phyloP scores from a whole-genome alignment of 2,329 filamentous ascomycete species.

The Fusarium torreyae region DNA sequence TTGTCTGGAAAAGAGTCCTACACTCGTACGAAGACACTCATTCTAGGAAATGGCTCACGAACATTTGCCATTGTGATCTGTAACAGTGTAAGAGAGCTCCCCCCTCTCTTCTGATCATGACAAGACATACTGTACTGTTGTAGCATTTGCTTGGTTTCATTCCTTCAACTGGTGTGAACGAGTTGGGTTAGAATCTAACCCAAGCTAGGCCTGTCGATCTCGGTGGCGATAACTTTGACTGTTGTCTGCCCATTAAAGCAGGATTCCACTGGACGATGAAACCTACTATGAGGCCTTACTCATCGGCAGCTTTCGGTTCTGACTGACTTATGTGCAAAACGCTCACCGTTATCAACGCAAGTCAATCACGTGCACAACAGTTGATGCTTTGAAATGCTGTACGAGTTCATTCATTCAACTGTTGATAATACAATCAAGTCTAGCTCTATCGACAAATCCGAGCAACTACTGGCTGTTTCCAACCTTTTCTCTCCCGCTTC shows the following conservation, averaged over 20 bases:
- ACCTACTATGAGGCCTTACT: not conserved
- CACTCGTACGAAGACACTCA: constrained; percentile 2
- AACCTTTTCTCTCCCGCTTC: constrained; percentile 1
- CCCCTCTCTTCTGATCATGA: constrained; percentile 3
- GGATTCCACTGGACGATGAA: constrained; percentile 2
- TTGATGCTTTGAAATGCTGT: not conserved
- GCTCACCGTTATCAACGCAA: not conserved
- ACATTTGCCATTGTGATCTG: not conserved
- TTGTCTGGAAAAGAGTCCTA: not conserved
- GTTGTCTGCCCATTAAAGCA: not conserved
- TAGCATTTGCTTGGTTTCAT: constrained; percentile 19
- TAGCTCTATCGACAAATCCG: constrained; percentile 20
- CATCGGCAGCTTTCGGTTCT: not conserved
- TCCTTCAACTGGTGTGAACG: constrained; percentile 16
- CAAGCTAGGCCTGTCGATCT: constrained; percentile 46
- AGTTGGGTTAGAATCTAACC: constrained; percentile 30
- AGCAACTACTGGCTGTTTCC: constrained; percentile 4
- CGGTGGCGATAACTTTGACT: constrained; percentile 38
- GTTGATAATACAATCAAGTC: constrained; percentile 20
- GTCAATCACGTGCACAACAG: not conserved
- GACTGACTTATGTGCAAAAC: too few relatives aligned
- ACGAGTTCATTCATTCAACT: constrained; percentile 1
- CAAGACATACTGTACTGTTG: constrained; percentile 7
- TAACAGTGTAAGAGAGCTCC: not conserved
- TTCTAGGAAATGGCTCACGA: not conserved